phyloP scores from a whole-genome alignment of 2,329 filamentous ascomycete genomes.

The Decorospora gaudefroyi region DNA sequence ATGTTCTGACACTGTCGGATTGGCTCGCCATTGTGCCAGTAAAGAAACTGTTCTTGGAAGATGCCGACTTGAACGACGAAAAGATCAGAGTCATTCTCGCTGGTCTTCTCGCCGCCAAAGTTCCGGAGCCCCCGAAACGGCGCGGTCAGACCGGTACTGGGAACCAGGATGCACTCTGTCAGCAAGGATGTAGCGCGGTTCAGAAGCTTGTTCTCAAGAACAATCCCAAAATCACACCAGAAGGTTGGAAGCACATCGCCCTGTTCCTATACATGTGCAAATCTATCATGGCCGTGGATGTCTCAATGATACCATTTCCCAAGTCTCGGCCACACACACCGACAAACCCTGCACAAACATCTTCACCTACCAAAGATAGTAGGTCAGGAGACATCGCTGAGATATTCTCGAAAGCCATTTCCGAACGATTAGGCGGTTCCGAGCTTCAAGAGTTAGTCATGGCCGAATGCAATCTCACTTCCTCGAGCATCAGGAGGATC shows the following conservation, averaged over 20 bases:
- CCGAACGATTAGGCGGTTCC: slow-evolving; percentile 73
- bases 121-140: slow-evolving; percentile 60
- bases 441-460: slow-evolving; percentile 82
- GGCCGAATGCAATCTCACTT: slow-evolving; percentile 74
- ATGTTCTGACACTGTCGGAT: slow-evolving; percentile 86
- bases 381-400: slow-evolving; percentile 60
- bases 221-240: slow-evolving; percentile 78
- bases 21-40: slow-evolving; percentile 93
- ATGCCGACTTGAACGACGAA: slow-evolving; percentile 84
- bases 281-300: slow-evolving; percentile 81
- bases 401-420: slow-evolving; percentile 74
- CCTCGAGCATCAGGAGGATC: slow-evolving; percentile 72
- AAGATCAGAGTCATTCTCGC: slow-evolving; percentile 84
- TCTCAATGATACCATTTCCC: slow-evolving; percentile 78
- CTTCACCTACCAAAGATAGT: slow-evolving; percentile 13
- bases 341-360: slow-evolving; percentile 15
- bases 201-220: slow-evolving; percentile 88
- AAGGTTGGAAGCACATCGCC: slow-evolving; percentile 90
- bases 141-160: slow-evolving; percentile 13
- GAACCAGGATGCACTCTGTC: slow-evolving; percentile 25
- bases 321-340: slow-evolving; percentile 20
- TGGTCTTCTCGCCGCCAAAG: slow-evolving; percentile 79
- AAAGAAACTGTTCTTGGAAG: slow-evolving; percentile 81
- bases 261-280: slow-evolving; percentile 89
- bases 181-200: slow-evolving; percentile 67